Evolutionary conservation across 1,139 yeast species (phyloP).

Genomic region (Yamadazyma sp.): DNA sequence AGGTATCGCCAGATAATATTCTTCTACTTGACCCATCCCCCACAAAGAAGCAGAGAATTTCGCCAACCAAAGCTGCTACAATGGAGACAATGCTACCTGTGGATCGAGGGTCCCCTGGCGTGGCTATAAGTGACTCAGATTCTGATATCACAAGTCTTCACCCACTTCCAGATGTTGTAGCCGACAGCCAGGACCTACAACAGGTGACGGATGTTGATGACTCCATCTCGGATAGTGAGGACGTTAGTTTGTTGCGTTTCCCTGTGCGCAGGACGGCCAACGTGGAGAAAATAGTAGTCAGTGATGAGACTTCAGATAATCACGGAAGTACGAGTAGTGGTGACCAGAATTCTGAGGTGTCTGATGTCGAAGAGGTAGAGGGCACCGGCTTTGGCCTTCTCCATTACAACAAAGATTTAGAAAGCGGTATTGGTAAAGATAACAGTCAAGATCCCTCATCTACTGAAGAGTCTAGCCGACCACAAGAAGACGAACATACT

Average conservation of each 20-base stretch:
- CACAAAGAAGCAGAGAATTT: constrained; percentile 18
- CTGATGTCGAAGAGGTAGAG: not conserved
- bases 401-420: not conserved
- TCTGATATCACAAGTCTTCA: not conserved
- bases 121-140: not conserved
- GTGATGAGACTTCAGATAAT: too few relatives aligned
- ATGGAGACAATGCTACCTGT: not conserved
- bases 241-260: not conserved
- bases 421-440: not conserved
- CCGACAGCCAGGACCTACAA: not conserved
- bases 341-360: too few relatives aligned
- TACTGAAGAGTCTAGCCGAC: not conserved
- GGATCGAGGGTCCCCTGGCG: not conserved
- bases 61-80: constrained; percentile 9
- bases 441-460: too few relatives aligned
- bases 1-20: constrained; percentile 19
- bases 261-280: too few relatives aligned
- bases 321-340: too few relatives aligned
- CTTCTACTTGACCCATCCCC: constrained; percentile 34
- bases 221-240: not conserved
- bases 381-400: not conserved
- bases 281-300: too few relatives aligned
- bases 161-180: not conserved
- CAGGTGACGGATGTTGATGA: not conserved
- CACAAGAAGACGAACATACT: not conserved